phyloP scores from a whole-genome alignment of 2,329 filamentous ascomycete genomes.

The Exophiala phaeomuriformis region DNA sequence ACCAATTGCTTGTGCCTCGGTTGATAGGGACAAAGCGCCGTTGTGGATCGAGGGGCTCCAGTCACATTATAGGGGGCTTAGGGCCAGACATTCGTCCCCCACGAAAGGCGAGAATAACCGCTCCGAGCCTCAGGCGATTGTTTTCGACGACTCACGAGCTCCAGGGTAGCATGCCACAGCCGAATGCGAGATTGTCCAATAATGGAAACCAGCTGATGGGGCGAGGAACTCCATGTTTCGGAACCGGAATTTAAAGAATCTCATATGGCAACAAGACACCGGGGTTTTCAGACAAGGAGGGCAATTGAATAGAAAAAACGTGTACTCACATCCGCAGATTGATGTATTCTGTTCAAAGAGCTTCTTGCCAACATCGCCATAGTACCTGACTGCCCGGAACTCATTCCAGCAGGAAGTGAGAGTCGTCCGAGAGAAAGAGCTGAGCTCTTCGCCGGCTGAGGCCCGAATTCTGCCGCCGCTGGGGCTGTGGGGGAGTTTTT shows the following conservation, averaged over 20 bases:
- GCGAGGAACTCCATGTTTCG: not conserved
- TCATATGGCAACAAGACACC: not conserved
- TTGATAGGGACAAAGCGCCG: not conserved
- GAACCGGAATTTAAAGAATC: not conserved
- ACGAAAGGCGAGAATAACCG: not conserved
- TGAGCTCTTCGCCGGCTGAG: too few species aligned
- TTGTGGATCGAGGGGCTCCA: not conserved
- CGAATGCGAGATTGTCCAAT: not conserved
- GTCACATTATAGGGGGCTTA: not conserved
- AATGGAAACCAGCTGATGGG: not conserved
- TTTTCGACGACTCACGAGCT: not conserved
- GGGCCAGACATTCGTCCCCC: not conserved
- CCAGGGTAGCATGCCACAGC: not conserved
- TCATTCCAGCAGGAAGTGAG: constrained; percentile 13
- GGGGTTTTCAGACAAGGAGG: not conserved
- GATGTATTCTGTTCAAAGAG: constrained; percentile 16
- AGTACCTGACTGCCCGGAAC: constrained; percentile 23
- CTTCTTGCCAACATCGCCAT: constrained; percentile 19
- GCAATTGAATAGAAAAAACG: not conserved
- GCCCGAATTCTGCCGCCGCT: not conserved
- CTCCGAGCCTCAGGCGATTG: not conserved
- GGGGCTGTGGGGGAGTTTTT: not conserved
- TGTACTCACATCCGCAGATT: constrained; percentile 16
- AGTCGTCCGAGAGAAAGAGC: not conserved
- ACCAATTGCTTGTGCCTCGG: constrained; percentile 3